A percentile compares a stretch with the other conserved stretches of the same genome.
Conservation (phyloP, 768 basidiomycete species). For the Tricholoma bakamatsutake region DNA sequence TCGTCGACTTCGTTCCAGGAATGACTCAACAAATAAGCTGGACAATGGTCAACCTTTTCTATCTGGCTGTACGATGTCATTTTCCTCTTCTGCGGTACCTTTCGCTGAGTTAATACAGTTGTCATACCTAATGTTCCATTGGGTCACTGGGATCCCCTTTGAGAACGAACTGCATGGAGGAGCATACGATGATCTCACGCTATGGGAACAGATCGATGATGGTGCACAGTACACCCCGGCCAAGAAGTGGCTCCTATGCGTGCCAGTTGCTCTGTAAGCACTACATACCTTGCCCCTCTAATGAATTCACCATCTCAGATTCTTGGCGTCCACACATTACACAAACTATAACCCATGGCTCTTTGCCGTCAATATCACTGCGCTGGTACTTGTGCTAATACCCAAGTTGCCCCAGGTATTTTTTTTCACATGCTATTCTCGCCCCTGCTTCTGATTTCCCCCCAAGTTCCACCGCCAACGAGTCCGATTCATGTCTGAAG, state of each 20-base stretch:
- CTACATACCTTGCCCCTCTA: not conserved
- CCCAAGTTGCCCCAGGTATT: constrained; percentile 92
- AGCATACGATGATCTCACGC: constrained; percentile 93
- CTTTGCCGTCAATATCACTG: constrained; percentile 85
- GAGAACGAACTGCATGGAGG: constrained; percentile 82
- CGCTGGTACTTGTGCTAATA: constrained; percentile 74
- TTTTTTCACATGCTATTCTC: constrained; percentile 14
- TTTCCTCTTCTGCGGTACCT: not conserved
- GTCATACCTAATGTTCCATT: constrained; percentile 99
- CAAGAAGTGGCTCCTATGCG: constrained; percentile 91
- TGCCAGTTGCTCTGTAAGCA: constrained; percentile 84
- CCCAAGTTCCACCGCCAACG: constrained; percentile 75
- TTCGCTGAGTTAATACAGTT: constrained; percentile 39
- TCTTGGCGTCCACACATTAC: constrained; percentile 96
- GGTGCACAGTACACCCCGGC: constrained; percentile 98
- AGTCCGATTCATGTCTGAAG: constrained; percentile 68
- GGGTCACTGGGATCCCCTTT: constrained; percentile 96
- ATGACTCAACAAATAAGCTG: constrained; percentile 94
- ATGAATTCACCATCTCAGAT: constrained; percentile 42
- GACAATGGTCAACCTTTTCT: constrained; percentile 88
- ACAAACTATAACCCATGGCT: constrained; percentile 94
- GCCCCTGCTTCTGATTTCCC: constrained; percentile 4
- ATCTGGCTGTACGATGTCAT: constrained; percentile 68
- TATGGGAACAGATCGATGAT: constrained; percentile 99
- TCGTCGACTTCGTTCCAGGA: constrained; percentile 90